Conservation (phyloP, 2,329 filamentous ascomycete genomes). For the Fusarium hainanense region DNA sequence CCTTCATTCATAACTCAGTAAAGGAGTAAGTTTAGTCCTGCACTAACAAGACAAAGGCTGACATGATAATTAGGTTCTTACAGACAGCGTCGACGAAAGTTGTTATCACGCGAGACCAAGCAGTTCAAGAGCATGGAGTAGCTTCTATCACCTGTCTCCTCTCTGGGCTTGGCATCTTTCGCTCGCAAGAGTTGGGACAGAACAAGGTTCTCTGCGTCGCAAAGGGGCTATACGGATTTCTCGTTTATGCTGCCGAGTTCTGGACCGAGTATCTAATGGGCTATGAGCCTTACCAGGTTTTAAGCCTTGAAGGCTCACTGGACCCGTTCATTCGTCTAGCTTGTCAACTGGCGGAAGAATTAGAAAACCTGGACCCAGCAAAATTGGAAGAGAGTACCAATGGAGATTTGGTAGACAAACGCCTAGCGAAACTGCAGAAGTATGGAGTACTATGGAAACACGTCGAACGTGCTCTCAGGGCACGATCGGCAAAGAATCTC, state of each 20-base stretch:
- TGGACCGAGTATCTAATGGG: slow-evolving; percentile 24
- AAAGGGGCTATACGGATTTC: slow-evolving; percentile 21
- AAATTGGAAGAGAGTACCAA: rapidly evolving
- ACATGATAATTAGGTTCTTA: slow-evolving; percentile 1
- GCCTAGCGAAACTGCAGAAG: background rate
- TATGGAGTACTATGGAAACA: background rate
- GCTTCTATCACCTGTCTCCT: slow-evolving; percentile 19
- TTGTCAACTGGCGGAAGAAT: background rate
- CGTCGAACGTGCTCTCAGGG: background rate
- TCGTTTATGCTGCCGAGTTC: slow-evolving; percentile 28
- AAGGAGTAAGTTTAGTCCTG: slow-evolving; percentile 16
- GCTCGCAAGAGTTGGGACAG: background rate
- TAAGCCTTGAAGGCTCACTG: rapidly evolving
- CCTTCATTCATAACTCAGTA: slow-evolving; percentile 32
- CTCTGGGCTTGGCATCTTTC: slow-evolving; percentile 3
- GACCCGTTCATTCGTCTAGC: background rate
- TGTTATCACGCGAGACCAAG: background rate
- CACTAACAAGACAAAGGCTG: rapidly evolving
- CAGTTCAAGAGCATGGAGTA: slow-evolving; percentile 5
- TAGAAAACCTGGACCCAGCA: background rate
- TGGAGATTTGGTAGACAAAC: background rate
- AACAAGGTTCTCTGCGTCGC: background rate
- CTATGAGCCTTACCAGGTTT: no score
- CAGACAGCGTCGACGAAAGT: slow-evolving; percentile 4
- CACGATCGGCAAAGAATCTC: slow-evolving; percentile 1